Conservation (phyloP, 345 rosid species). For the Gossypium mustelinum region DNA sequence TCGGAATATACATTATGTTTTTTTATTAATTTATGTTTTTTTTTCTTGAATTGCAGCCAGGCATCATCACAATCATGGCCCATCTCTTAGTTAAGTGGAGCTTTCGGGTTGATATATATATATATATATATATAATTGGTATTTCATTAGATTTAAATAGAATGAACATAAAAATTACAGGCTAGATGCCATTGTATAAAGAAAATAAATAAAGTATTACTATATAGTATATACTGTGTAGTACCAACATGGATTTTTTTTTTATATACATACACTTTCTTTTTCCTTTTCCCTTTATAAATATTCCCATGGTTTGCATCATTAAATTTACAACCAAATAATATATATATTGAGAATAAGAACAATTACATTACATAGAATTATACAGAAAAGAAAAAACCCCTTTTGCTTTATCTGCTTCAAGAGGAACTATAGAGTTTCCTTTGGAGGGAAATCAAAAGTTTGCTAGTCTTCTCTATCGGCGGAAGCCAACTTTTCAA, state of each 20-base stretch:
- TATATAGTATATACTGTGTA: neutral
- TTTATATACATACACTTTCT: neutral
- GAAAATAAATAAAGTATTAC: neutral
- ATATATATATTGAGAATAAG: too few relatives aligned
- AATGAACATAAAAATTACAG: neutral
- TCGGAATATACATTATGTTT: too few relatives aligned
- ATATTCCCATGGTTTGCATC: too few relatives aligned
- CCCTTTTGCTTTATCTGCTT: too few relatives aligned
- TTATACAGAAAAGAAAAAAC: too few relatives aligned
- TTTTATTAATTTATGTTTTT: neutral
- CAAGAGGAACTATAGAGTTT: too few relatives aligned
- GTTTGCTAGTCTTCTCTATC: too few relatives aligned
- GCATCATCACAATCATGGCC: constrained; percentile 51
- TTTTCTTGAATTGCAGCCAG: constrained; percentile 36
- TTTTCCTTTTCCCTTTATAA: too few relatives aligned
- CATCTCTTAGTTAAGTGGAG: constrained; percentile 20
- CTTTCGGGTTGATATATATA: constrained; percentile 1
- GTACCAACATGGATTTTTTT: neutral
- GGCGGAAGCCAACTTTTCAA: too few relatives aligned
- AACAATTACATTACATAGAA: too few relatives aligned
- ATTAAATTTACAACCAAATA: too few relatives aligned
- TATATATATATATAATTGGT: neutral
- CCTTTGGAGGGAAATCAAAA: too few relatives aligned
- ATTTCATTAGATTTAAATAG: neutral
- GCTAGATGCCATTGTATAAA: constrained; percentile 7